These are phyloP conservation scores for Ceratobasidium theobromae DNA, from an alignment of 1,284 basidiomycete species.

Conservation along the genomic window DNA sequence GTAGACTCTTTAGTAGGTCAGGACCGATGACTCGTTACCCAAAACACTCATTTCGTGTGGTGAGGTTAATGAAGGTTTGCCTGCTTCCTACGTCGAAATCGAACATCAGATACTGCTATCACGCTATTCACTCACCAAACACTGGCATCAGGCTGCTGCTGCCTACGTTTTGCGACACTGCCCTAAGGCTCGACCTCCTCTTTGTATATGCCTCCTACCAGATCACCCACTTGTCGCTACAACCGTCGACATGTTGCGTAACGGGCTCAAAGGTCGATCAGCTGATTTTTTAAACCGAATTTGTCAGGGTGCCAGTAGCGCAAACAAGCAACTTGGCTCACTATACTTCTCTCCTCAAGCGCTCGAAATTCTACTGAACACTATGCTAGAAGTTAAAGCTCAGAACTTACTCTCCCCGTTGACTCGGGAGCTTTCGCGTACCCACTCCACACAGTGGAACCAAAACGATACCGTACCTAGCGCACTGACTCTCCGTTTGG, in stretches of 20 bases:
- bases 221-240: slow-evolving; percentile 11
- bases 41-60: too few species aligned
- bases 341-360: slow-evolving; percentile 19
- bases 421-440: slow-evolving; percentile 21
- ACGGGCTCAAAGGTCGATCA: neutral
- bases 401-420: neutral
- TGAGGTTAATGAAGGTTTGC: too few species aligned
- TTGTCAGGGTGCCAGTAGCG: neutral
- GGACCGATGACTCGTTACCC: too few species aligned
- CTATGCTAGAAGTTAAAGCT: neutral
- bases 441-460: slow-evolving; percentile 7
- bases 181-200: neutral
- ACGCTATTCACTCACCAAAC: too few species aligned
- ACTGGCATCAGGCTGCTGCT: neutral
- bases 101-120: too few species aligned
- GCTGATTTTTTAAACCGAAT: slow-evolving; percentile 9
- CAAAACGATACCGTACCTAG: neutral
- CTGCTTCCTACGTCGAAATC: too few species aligned
- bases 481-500: neutral
- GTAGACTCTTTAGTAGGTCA: neutral
- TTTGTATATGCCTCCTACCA: slow-evolving; percentile 17
- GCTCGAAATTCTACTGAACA: slow-evolving; percentile 9
- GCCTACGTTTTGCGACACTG: slow-evolving; percentile 1
- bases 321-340: neutral
- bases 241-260: neutral